phyloP scores from a whole-genome alignment of 2,329 filamentous ascomycete genomes.

The Tolypocladium inflatum region DNA sequence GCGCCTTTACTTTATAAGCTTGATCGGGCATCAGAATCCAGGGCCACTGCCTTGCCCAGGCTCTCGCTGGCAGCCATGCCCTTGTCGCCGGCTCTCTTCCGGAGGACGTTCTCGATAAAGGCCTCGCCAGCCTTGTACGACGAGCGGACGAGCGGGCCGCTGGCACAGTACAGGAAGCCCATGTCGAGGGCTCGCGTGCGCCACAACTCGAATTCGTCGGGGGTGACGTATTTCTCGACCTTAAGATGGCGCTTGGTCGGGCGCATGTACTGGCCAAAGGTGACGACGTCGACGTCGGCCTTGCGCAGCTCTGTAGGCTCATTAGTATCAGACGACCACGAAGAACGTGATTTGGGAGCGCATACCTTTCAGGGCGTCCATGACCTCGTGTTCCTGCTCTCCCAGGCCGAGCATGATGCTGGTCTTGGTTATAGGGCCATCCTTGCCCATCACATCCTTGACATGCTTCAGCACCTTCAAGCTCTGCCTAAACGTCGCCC shows the following conservation, averaged over 20 bases:
- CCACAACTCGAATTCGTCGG: conserved; percentile 87
- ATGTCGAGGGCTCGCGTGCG: conserved; percentile 80
- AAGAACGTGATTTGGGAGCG: neutral
- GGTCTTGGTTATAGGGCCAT: conserved; percentile 91
- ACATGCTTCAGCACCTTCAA: conserved; percentile 70
- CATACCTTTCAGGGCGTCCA: conserved; percentile 62
- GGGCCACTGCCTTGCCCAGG: conserved; percentile 29
- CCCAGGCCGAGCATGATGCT: conserved; percentile 94
- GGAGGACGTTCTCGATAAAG: conserved; percentile 96
- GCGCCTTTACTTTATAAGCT: conserved; percentile 7
- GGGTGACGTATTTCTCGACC: conserved; percentile 90
- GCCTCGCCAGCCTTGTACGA: conserved; percentile 98
- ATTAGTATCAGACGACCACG: neutral
- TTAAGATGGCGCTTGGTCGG: conserved; percentile 97
- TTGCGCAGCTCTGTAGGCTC: conserved; percentile 57
- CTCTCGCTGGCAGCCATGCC: conserved; percentile 18
- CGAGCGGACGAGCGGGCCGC: conserved; percentile 83
- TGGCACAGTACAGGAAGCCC: conserved; percentile 95
- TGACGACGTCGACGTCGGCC: conserved; percentile 83
- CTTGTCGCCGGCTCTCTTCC: conserved; percentile 57
- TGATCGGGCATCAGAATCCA: conserved; percentile 21
- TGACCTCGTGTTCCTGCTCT: conserved; percentile 81
- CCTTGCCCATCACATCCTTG: conserved; percentile 60
- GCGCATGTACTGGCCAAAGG: conserved; percentile 99
- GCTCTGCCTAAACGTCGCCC: conserved; percentile 83